Percentiles rank a stretch among this genome's conserved stretches.
phyloP scores from a whole-genome alignment of 1,139 yeast genomes.

The Scheffersomyces lignicola region DNA sequence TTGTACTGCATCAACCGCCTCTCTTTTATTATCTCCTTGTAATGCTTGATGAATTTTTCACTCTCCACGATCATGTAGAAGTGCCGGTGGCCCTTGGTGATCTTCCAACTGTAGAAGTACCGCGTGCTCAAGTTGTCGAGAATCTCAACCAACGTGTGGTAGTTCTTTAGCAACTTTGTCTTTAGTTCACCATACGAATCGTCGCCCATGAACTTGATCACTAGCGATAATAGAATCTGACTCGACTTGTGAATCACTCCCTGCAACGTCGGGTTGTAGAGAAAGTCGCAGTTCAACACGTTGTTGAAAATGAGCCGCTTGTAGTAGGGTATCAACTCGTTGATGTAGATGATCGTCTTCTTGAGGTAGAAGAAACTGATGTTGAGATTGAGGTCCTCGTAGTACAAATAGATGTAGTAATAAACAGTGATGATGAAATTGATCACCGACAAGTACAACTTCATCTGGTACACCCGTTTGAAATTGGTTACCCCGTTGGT shows the following conservation, averaged over 20 bases:
- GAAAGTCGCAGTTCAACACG: background rate
- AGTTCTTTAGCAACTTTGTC: background rate
- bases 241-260: slow-evolving; percentile 1
- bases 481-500: background rate
- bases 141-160: background rate
- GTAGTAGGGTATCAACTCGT: slow-evolving; percentile 2
- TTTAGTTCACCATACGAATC: background rate
- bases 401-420: slow-evolving; percentile 3
- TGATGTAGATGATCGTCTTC: background rate
- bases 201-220: background rate
- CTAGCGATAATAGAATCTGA: slow-evolving; percentile 2
- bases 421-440: slow-evolving; percentile 1
- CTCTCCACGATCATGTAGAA: background rate
- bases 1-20: too few relatives aligned
- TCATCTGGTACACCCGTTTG: background rate
- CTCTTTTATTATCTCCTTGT: too few relatives aligned
- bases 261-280: slow-evolving; percentile 3
- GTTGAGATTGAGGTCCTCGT: background rate
- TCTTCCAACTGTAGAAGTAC: slow-evolving; percentile 4
- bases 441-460: slow-evolving; percentile 1
- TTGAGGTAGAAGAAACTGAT: slow-evolving; percentile 3
- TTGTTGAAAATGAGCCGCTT: background rate
- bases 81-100: slow-evolving; percentile 1
- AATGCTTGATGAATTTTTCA: background rate
- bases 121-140: slow-evolving; percentile 3